Evolutionary conservation across 176 grass and related monocot genomes (phyloP).

Genomic region (Poa pratensis): DNA sequence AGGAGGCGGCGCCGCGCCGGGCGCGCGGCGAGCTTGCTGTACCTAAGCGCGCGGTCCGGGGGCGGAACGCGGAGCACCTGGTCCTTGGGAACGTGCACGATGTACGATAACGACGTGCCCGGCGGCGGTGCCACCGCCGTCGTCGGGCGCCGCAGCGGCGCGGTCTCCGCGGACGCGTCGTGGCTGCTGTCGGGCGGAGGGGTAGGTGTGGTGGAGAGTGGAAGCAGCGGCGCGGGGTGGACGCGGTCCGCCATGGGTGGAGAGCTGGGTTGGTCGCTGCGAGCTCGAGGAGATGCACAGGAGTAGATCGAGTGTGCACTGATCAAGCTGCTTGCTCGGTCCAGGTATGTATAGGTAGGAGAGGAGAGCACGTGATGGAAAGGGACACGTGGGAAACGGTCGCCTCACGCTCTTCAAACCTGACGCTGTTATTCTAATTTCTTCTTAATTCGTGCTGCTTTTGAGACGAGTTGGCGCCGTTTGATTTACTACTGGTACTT

Average conservation of each 20-base stretch:
- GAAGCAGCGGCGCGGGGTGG: conserved; percentile 31
- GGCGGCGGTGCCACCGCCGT: background rate
- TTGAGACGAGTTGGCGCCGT: background rate
- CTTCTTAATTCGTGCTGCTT: background rate
- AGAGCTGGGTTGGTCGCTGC: background rate
- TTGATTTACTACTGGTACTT: too few species aligned
- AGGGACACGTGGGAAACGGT: conserved; percentile 28
- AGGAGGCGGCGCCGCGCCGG: conserved; percentile 44
- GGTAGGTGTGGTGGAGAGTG: background rate
- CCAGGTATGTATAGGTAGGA: background rate
- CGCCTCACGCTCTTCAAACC: conserved; percentile 16
- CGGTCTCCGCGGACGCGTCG: background rate
- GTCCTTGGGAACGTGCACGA: conserved; percentile 84
- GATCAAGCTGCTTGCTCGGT: background rate
- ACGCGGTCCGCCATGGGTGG: conserved; percentile 56
- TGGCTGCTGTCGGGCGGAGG: background rate
- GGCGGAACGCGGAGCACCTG: conserved; percentile 75
- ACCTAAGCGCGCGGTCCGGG: conserved; percentile 56
- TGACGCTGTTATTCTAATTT: background rate
- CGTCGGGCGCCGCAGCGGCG: conserved; percentile 29
- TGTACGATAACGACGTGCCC: conserved; percentile 55
- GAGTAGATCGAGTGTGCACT: background rate
- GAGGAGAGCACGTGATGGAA: background rate
- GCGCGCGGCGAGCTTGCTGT: conserved; percentile 53
- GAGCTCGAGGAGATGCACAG: background rate